Conservation (phyloP, 257 asterid genomes). For the Solanum dulcamara region DNA sequence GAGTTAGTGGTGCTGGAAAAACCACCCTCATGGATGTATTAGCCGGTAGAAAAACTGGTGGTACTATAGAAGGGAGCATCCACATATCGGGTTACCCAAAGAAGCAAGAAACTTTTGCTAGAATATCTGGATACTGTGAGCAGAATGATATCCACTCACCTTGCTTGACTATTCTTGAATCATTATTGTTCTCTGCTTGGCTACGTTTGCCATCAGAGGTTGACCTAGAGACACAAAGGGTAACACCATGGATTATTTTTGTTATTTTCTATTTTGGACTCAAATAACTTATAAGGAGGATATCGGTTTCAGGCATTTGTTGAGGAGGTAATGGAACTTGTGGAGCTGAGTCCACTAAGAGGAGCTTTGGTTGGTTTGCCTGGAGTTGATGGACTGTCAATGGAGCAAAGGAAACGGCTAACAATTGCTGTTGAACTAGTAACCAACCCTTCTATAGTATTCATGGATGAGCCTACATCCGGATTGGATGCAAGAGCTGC, state of each 20-base stretch:
- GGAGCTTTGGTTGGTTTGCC: slow-evolving; percentile 92
- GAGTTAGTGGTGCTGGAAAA: slow-evolving; percentile 95
- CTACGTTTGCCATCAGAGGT: slow-evolving; percentile 69
- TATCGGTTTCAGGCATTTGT: slow-evolving; percentile 65
- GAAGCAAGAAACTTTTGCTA: slow-evolving; percentile 87
- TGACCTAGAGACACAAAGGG: slow-evolving; percentile 80
- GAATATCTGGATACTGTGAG: slow-evolving; percentile 96
- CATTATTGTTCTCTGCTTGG: slow-evolving; percentile 90
- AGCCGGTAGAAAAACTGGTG: slow-evolving; percentile 96
- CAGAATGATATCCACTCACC: slow-evolving; percentile 96
- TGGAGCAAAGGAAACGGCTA: slow-evolving; percentile 89
- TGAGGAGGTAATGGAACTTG: slow-evolving; percentile 95
- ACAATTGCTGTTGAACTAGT: slow-evolving; percentile 96
- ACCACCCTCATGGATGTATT: slow-evolving; percentile 97
- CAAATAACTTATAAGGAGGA: slow-evolving; percentile 10
- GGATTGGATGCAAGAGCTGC: slow-evolving; percentile 98
- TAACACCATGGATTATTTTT: slow-evolving; percentile 9
- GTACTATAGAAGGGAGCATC: slow-evolving; percentile 70
- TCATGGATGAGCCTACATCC: slow-evolving; percentile 97
- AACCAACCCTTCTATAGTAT: slow-evolving; percentile 85
- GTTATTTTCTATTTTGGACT: neutral
- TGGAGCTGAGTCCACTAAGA: slow-evolving; percentile 70
- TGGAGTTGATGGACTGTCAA: slow-evolving; percentile 87
- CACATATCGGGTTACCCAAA: slow-evolving; percentile 80
- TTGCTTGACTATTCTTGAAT: slow-evolving; percentile 78